A percentile compares a stretch with the other conserved stretches of the same genome.
Evolutionary conservation across 768 basidiomycete species (phyloP).

Genomic region (Mycena latifolia): DNA sequence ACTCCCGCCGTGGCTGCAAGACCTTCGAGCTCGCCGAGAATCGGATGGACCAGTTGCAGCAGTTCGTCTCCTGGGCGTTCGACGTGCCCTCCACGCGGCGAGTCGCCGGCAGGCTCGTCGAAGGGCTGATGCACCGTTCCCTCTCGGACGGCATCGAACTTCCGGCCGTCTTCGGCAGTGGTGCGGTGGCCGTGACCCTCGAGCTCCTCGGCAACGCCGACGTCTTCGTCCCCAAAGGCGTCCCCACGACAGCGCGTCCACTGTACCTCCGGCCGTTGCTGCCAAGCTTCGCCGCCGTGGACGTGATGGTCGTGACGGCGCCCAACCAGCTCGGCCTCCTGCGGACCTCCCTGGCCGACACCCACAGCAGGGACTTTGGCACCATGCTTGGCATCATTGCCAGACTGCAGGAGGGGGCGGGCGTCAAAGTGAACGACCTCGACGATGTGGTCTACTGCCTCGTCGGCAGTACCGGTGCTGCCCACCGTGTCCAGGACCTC

Average conservation of each 20-base stretch:
- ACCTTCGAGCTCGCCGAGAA: slow-evolving; percentile 5
- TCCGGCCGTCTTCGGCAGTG: slow-evolving; percentile 11
- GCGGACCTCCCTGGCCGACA: slow-evolving; percentile 7
- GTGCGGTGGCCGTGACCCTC: slow-evolving; percentile 9
- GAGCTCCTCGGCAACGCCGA: slow-evolving; percentile 17
- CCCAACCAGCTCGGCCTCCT: slow-evolving; percentile 10
- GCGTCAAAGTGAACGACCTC: neutral
- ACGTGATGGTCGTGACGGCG: slow-evolving; percentile 9
- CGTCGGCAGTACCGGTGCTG: slow-evolving; percentile 8
- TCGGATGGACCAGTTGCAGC: neutral
- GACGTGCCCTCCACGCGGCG: neutral
- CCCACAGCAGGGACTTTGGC: slow-evolving; percentile 13
- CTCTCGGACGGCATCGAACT: slow-evolving; percentile 6
- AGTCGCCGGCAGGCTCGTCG: slow-evolving; percentile 18
- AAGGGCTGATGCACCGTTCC: slow-evolving; percentile 22
- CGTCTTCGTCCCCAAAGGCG: slow-evolving; percentile 1
- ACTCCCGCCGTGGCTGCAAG: slow-evolving; percentile 12
- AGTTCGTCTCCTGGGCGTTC: neutral
- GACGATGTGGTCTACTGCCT: slow-evolving; percentile 17
- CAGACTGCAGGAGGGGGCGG: slow-evolving; percentile 3
- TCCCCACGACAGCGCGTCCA: slow-evolving; percentile 7
- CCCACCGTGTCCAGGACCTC: slow-evolving; percentile 6
- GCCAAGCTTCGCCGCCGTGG: slow-evolving; percentile 12
- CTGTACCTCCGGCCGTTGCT: slow-evolving; percentile 20
- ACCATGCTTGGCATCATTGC: slow-evolving; percentile 12